Conservation (phyloP, 2,329 filamentous ascomycete genomes). For the Zasmidium cellare region DNA sequence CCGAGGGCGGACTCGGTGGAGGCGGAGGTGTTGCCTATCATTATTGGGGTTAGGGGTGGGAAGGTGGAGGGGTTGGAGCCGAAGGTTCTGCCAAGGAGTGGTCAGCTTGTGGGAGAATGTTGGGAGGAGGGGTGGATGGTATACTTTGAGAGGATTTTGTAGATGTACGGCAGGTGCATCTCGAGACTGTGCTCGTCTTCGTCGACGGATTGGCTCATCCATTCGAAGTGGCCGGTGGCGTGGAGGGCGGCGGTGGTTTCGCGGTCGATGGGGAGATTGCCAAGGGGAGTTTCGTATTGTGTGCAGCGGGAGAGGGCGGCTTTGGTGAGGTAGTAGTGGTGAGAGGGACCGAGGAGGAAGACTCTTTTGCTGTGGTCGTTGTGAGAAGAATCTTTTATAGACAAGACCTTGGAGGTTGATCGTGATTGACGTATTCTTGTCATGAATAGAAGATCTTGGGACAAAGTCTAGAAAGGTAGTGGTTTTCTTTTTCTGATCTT, state of each 20-base stretch:
- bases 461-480: too few relatives aligned
- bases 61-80: slow-evolving; percentile 51
- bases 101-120: neutral
- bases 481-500: too few relatives aligned
- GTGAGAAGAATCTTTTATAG: neutral
- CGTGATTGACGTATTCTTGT: too few relatives aligned
- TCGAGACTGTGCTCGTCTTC: slow-evolving; percentile 89
- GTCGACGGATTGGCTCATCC: slow-evolving; percentile 68
- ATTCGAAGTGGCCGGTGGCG: slow-evolving; percentile 57
- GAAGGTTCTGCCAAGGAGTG: slow-evolving; percentile 33
- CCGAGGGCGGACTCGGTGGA: slow-evolving; percentile 69
- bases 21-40: slow-evolving; percentile 74
- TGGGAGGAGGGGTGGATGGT: neutral
- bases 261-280: slow-evolving; percentile 66
- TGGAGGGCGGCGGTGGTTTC: slow-evolving; percentile 54
- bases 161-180: slow-evolving; percentile 94
- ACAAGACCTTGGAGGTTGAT: too few relatives aligned
- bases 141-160: slow-evolving; percentile 66
- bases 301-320: slow-evolving; percentile 74
- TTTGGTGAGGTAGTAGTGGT: slow-evolving; percentile 76
- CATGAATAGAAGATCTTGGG: too few relatives aligned
- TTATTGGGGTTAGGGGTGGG: slow-evolving; percentile 78
- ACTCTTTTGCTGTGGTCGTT: slow-evolving; percentile 68
- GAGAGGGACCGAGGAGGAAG: slow-evolving; percentile 90
- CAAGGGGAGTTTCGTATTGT: slow-evolving; percentile 72